Base-by-base conservation (phyloP, 495 filamentous ascomycete genomes). In the Xylaria scruposa region DNA sequence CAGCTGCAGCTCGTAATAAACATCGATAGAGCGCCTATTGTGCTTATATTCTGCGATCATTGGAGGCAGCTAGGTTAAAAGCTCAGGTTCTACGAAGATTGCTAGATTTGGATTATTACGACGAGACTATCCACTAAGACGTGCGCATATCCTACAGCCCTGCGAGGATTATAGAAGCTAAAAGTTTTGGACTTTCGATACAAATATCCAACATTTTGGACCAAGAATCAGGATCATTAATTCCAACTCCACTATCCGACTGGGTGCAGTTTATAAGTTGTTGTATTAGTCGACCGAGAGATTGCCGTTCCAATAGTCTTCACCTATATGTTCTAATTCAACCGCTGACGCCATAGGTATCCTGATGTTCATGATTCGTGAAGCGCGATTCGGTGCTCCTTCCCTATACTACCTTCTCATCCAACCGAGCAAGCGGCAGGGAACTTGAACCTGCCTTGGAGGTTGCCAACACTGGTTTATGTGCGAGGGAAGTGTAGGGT, bases 1-100 rank as follows among this genome's bases (percentile, higher is more conserved):
- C 82, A 95, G 92, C 78, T 99, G 96, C 80, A 88, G 86, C 72
- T 89, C 87, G 31, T 64, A 56, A 17, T 46, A 15, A 44, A 47
- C 19, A 1, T 19, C 17, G 15, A 49, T 46, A 38, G 21, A 36
- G n/a, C 21, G 29, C 13, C 24, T 9, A 40, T 36, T 36, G 0
- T 36, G 33, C 33, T 36, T 36, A 36, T 6, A 36, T 13, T 2
- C 9, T 31, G 21, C 26, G n/a, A 51, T 47, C 33, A 36, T 36
- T 36, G 33, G 33, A 36, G 33, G 33, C 7, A 36, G 33, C 33
- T 36, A 36, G 33, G 33, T 36, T 36, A 36, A 36, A 0, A 21
- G 6, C 21, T 56, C 38, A 31, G 47, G 15, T 7, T 56, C 21
- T 26, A 21, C 1, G 1, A 40, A 26, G 21, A 58, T 46, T n/a